Percentiles rank a stretch among this genome's conserved stretches.
phyloP scores from a whole-genome alignment of 108 stramenopile genomes.

The Cylindrotheca fusiformis region DNA sequence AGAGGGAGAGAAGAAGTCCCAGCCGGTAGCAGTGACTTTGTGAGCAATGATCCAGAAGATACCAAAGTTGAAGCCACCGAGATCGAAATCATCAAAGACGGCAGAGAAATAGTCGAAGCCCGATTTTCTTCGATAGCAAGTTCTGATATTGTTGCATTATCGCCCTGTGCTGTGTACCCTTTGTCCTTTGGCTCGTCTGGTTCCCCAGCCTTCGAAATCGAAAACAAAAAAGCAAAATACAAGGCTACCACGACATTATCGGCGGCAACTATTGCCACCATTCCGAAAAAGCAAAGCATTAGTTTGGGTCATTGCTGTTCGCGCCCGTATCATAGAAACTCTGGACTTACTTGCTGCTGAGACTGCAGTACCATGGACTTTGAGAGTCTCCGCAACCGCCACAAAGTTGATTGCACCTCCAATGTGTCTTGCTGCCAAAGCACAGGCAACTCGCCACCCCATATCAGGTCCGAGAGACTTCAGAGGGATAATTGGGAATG shows the following conservation, averaged over 20 bases:
- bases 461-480: conserved; percentile 44
- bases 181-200: conserved; percentile 6
- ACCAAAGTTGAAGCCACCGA: conserved; percentile 69
- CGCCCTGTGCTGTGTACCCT: conserved; percentile 1
- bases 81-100: conserved; percentile 55
- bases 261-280: conserved; percentile 67
- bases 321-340: no score
- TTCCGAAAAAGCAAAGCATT: not conserved
- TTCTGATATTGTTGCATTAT: conserved; percentile 31
- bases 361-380: conserved; percentile 58
- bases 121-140: conserved; percentile 12
- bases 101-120: conserved; percentile 39
- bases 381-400: conserved; percentile 82
- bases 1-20: conserved; percentile 72
- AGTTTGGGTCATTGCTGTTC: not conserved
- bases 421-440: conserved; percentile 88
- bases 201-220: conserved; percentile 37
- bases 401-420: conserved; percentile 96
- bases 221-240: conserved; percentile 84
- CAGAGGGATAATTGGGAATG: conserved; percentile 73
- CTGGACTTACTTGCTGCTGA: conserved; percentile 46
- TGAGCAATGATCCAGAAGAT: conserved; percentile 55
- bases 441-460: conserved; percentile 85
- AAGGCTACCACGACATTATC: conserved; percentile 89
- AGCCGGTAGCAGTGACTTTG: conserved; percentile 37